Conservation (phyloP, 305 asterid genomes). For the Fraxinus sp. region DNA sequence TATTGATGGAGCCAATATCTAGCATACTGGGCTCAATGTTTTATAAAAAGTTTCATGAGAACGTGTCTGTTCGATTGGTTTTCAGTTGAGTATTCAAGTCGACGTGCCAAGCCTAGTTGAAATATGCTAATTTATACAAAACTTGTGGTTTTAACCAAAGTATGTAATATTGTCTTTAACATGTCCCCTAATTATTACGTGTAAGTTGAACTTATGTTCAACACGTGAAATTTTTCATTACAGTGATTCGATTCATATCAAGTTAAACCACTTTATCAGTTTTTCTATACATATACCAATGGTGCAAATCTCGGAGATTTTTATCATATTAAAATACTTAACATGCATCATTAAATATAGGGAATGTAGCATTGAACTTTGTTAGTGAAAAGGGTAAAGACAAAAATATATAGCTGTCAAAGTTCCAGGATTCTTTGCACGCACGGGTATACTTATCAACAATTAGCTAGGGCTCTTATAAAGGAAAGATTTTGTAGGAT, state of each 20-base stretch:
- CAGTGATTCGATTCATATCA: too few species aligned
- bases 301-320: too few species aligned
- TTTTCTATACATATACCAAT: too few species aligned
- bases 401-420: conserved; percentile 25
- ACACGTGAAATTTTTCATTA: too few species aligned
- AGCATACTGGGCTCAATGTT: neutral
- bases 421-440: conserved; percentile 26
- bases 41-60: neutral
- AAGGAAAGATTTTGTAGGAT: conserved; percentile 22
- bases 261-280: too few species aligned
- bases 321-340: too few species aligned
- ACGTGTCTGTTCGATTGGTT: neutral
- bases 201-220: too few species aligned
- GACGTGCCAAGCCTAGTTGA: too few species aligned
- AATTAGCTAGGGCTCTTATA: conserved; percentile 16
- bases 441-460: conserved; percentile 32
- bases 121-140: neutral
- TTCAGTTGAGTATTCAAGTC: neutral
- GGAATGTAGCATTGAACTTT: neutral
- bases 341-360: neutral
- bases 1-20: neutral
- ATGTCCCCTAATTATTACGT: too few species aligned
- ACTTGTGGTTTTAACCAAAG: too few species aligned
- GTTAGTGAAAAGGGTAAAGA: too few species aligned
- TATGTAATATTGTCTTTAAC: too few species aligned